Percentiles rank a stretch among this genome's conserved stretches.
phyloP scores from a whole-genome alignment of 495 filamentous ascomycete genomes.

The Penicillium cinerascens region DNA sequence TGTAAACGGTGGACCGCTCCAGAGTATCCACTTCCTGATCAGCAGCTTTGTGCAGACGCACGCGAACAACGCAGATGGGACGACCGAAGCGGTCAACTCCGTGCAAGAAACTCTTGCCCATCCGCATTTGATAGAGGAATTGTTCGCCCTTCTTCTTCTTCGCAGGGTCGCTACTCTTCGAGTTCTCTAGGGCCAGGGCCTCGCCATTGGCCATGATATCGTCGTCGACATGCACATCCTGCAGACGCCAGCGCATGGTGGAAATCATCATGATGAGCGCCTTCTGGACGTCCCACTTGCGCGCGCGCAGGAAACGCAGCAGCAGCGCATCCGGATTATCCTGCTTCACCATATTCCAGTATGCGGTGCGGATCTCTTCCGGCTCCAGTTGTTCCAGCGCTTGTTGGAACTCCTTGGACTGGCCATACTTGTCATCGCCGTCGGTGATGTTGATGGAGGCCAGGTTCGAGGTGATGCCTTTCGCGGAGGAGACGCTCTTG shows the following conservation, averaged over 20 bases:
- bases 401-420: slow-evolving; percentile 79
- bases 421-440: slow-evolving; percentile 87
- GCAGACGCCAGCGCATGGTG: slow-evolving; percentile 85
- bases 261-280: slow-evolving; percentile 92
- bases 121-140: slow-evolving; percentile 77
- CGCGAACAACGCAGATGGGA: slow-evolving; percentile 84
- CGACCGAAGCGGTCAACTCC: slow-evolving; percentile 80
- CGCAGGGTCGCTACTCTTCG: slow-evolving; percentile 50
- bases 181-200: slow-evolving; percentile 55
- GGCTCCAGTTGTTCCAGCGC: slow-evolving; percentile 71
- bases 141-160: slow-evolving; percentile 69
- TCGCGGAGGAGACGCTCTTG: slow-evolving; percentile 27
- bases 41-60: slow-evolving; percentile 71
- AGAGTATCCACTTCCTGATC: slow-evolving; percentile 79
- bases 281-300: slow-evolving; percentile 95
- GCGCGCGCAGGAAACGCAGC: slow-evolving; percentile 83
- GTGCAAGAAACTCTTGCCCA: slow-evolving; percentile 95
- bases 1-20: slow-evolving; percentile 88
- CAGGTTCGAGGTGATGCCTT: slow-evolving; percentile 29
- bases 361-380: slow-evolving; percentile 72
- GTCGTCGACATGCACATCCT: slow-evolving; percentile 80
- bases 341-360: slow-evolving; percentile 96
- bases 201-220: slow-evolving; percentile 84
- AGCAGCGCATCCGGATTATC: slow-evolving; percentile 89
- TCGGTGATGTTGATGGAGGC: slow-evolving; percentile 44